A percentile compares a stretch with the other conserved stretches of the same genome.
Evolutionary conservation across 371 early-diverging fungal species (phyloP).

Genomic region (Lichtheimia ramosa): DNA sequence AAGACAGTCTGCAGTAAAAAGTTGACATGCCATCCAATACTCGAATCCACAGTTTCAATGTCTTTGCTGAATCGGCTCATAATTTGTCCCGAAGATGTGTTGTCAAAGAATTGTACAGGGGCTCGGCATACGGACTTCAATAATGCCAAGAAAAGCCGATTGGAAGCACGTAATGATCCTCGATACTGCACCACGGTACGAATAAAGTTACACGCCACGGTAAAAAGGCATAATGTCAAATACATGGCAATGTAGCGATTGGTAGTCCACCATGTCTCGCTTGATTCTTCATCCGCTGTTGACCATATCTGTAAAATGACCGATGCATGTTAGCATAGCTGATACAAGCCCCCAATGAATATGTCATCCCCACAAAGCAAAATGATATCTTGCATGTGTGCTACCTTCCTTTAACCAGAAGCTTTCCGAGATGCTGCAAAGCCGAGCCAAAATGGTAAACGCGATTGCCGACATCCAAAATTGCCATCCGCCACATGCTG

Average conservation of each 20-base stretch:
- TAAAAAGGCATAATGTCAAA: slow-evolving; percentile 28
- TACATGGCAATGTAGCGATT: slow-evolving; percentile 38
- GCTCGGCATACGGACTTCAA: slow-evolving; percentile 66
- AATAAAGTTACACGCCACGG: slow-evolving; percentile 37
- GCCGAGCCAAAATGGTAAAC: slow-evolving; percentile 36
- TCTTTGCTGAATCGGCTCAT: slow-evolving; percentile 89
- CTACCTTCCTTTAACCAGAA: slow-evolving; percentile 57
- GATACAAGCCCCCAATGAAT: no score
- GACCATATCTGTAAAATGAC: slow-evolving; percentile 35
- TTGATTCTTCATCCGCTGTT: slow-evolving; percentile 14
- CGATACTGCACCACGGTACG: slow-evolving; percentile 58
- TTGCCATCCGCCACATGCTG: slow-evolving; percentile 47
- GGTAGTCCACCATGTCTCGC: slow-evolving; percentile 2
- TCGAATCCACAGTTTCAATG: slow-evolving; percentile 76
- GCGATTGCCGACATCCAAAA: slow-evolving; percentile 36
- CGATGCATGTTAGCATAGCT: no score
- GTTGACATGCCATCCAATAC: slow-evolving; percentile 67
- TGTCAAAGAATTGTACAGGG: slow-evolving; percentile 83
- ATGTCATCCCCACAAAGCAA: not conserved
- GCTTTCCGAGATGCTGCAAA: slow-evolving; percentile 39
- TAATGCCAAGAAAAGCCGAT: slow-evolving; percentile 55
- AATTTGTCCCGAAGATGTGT: slow-evolving; percentile 85
- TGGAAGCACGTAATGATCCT: slow-evolving; percentile 68
- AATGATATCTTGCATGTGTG: not conserved
- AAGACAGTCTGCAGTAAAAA: slow-evolving; percentile 67